These are phyloP conservation scores for Singerocomus rubriflavus DNA, from an alignment of 1,284 basidiomycete genomes.

Conservation along the genomic window DNA sequence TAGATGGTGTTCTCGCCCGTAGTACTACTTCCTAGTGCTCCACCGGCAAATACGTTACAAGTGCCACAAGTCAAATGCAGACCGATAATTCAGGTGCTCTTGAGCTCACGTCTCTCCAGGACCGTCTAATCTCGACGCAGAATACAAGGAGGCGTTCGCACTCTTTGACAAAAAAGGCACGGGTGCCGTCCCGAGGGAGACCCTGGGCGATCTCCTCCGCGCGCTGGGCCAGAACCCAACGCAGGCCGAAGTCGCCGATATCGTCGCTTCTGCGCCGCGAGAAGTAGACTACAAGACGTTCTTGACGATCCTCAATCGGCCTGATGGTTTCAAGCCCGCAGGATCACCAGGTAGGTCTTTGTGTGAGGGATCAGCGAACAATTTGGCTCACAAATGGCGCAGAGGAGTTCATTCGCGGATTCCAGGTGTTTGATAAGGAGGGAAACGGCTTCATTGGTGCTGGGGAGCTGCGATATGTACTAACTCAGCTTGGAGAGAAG, in stretches of 20 bases:
- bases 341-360: conserved; percentile 22
- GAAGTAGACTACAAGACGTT: conserved; percentile 73
- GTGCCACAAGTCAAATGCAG: conserved; percentile 7
- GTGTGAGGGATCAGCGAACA: neutral
- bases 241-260: conserved; percentile 88
- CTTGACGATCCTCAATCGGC: conserved; percentile 89
- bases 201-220: conserved; percentile 91
- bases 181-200: conserved; percentile 79
- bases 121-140: conserved; percentile 38
- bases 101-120: no score
- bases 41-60: neutral
- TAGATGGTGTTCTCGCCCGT: no score
- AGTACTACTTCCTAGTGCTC: no score
- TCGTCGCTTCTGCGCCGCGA: conserved; percentile 69
- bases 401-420: conserved; percentile 99
- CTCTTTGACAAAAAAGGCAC: conserved; percentile 98
- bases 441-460: conserved; percentile 86
- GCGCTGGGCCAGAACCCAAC: conserved; percentile 98
- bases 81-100: conserved; percentile 21
- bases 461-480: conserved; percentile 26
- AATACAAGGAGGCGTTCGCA: conserved; percentile 96
- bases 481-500: conserved; percentile 41
- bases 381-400: conserved; percentile 5
- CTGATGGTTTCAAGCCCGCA: conserved; percentile 36
- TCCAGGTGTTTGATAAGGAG: conserved; percentile 99